Percentiles rank a stretch among this genome's conserved stretches.
phyloP scores from a whole-genome alignment of 805 yeast genomes.

The Cyberlindnera misumaiensis region DNA sequence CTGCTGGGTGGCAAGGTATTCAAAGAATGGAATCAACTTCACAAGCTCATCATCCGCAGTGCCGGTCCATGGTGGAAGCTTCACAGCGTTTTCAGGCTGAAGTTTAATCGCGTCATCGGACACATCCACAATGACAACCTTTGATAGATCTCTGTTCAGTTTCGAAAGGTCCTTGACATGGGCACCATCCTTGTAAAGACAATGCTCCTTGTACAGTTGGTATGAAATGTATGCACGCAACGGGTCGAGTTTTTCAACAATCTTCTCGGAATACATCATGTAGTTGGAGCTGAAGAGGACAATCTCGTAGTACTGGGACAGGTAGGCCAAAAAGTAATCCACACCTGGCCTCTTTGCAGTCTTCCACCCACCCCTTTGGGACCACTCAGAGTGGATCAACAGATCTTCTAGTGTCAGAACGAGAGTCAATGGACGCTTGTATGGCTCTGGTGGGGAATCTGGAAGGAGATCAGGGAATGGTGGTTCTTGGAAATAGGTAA shows the following conservation, averaged over 20 bases:
- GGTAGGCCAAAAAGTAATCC: conserved; percentile 91
- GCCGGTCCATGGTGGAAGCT: conserved; percentile 84
- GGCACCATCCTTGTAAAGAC: conserved; percentile 78
- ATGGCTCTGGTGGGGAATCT: conserved; percentile 83
- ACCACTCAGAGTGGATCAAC: conserved; percentile 88
- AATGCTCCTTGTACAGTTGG: conserved; percentile 85
- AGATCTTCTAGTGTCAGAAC: conserved; percentile 87
- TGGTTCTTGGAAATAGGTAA: conserved; percentile 86
- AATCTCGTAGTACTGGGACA: conserved; percentile 93
- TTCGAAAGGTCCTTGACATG: conserved; percentile 83
- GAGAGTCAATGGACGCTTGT: conserved; percentile 85
- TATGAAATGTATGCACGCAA: conserved; percentile 83
- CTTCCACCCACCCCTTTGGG: conserved; percentile 90
- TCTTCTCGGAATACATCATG: conserved; percentile 77
- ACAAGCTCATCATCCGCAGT: conserved; percentile 72
- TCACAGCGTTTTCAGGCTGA: conserved; percentile 94
- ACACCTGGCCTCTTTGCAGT: conserved; percentile 98
- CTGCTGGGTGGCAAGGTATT: conserved; percentile 83
- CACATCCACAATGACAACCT: conserved; percentile 75
- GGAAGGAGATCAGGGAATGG: conserved; percentile 90
- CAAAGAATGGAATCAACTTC: conserved; percentile 84
- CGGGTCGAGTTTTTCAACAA: conserved; percentile 88
- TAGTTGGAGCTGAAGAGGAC: conserved; percentile 84
- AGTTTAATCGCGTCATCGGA: conserved; percentile 62
- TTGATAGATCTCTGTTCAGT: conserved; percentile 84